phyloP scores from a whole-genome alignment of 2,329 filamentous ascomycete genomes.

The Phyllosticta ampelicida region DNA sequence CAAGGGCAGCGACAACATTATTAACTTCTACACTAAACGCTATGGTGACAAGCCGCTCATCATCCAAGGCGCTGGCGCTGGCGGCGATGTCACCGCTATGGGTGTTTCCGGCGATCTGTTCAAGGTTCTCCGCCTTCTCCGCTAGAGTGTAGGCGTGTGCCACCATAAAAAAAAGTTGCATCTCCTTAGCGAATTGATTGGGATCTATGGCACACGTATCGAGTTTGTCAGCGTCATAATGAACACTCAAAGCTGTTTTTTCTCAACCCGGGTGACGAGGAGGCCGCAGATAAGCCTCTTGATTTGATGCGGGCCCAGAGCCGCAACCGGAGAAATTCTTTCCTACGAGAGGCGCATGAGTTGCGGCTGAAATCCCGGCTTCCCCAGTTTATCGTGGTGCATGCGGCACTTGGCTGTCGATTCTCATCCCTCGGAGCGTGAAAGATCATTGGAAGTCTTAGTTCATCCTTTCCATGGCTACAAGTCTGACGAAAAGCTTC shows the following conservation, averaged over 20 bases:
- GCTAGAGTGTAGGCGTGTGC: background rate
- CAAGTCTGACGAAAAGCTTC: background rate
- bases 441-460: background rate
- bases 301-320: too few species aligned
- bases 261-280: background rate
- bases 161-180: background rate
- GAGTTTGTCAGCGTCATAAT: background rate
- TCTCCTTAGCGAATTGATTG: background rate
- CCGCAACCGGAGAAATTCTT: too few species aligned
- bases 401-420: too few species aligned
- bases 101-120: slow-evolving; percentile 89
- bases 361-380: too few species aligned
- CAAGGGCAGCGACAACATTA: slow-evolving; percentile 97
- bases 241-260: background rate
- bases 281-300: too few species aligned
- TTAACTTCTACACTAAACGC: slow-evolving; percentile 94
- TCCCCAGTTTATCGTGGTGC: too few species aligned
- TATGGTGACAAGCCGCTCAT: slow-evolving; percentile 88
- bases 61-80: slow-evolving; percentile 83
- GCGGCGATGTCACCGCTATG: slow-evolving; percentile 95
- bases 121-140: slow-evolving; percentile 53
- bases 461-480: background rate
- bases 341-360: too few species aligned
- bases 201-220: background rate
- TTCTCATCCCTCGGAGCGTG: too few species aligned